phyloP scores from a whole-genome alignment of 1,139 yeast species.

The Hemisphaericaspora subhashii region DNA sequence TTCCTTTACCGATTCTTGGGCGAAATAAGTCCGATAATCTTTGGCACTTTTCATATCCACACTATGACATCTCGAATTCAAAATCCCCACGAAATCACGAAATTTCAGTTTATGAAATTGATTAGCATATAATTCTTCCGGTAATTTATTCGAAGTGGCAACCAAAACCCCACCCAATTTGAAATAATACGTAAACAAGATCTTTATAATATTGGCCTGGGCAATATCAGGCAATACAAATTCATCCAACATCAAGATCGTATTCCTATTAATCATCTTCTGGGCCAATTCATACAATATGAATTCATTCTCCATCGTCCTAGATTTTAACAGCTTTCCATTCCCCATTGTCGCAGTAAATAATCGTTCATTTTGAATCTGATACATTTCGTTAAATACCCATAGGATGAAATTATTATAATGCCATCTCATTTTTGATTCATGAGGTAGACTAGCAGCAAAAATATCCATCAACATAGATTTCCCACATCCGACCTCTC shows the following conservation, averaged over 20 bases:
- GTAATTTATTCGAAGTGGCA: constrained; percentile 70
- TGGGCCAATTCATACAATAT: constrained; percentile 67
- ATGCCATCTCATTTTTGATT: constrained; percentile 69
- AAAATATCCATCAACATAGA: constrained; percentile 74
- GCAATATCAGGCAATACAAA: constrained; percentile 76
- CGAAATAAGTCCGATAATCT: constrained; percentile 55
- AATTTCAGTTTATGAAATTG: constrained; percentile 62
- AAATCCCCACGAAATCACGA: constrained; percentile 53
- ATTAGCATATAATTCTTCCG: constrained; percentile 67
- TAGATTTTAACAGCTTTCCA: constrained; percentile 29
- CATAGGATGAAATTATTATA: constrained; percentile 68
- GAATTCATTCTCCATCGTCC: constrained; percentile 61
- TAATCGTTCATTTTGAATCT: constrained; percentile 45
- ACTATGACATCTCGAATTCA: constrained; percentile 61
- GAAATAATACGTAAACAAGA: constrained; percentile 66
- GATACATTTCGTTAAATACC: constrained; percentile 64
- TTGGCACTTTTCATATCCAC: constrained; percentile 59
- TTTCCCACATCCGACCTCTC: constrained; percentile 78
- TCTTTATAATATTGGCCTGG: constrained; percentile 65
- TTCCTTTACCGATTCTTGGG: constrained; percentile 22
- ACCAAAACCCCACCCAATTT: constrained; percentile 72
- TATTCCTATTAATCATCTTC: constrained; percentile 57
- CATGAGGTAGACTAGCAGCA: constrained; percentile 63
- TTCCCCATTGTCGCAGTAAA: constrained; percentile 30
- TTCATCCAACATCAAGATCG: constrained; percentile 66